These are phyloP conservation scores for Fonsecaea pugnacius DNA, from an alignment of 2,329 filamentous ascomycete genomes.

Conservation along the genomic window DNA sequence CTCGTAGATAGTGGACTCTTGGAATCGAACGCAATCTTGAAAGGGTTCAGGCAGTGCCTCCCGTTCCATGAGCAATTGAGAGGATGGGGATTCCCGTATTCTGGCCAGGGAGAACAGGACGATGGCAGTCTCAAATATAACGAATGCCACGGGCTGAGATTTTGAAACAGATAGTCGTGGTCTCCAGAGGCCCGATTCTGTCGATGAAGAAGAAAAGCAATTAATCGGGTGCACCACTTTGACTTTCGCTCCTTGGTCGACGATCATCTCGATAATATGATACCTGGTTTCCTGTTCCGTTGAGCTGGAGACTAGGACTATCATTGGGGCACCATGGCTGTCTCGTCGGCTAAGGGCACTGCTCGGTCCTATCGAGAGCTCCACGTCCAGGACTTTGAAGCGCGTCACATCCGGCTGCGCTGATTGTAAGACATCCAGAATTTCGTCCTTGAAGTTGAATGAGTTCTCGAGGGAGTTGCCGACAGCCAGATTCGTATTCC, in stretches of 20 bases:
- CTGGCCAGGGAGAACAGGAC: slow-evolving; percentile 74
- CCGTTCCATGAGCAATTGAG: slow-evolving; percentile 72
- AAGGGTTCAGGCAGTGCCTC: slow-evolving; percentile 69
- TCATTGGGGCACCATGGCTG: slow-evolving; percentile 50
- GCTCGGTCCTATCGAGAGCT: slow-evolving; percentile 36
- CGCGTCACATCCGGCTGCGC: slow-evolving; percentile 48
- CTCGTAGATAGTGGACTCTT: slow-evolving; percentile 55
- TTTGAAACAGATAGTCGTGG: slow-evolving; percentile 77
- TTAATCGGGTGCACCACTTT: slow-evolving; percentile 71
- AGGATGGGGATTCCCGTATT: slow-evolving; percentile 71
- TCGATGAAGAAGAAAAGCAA: slow-evolving; percentile 62
- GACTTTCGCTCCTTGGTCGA: slow-evolving; percentile 62
- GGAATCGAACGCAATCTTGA: slow-evolving; percentile 85
- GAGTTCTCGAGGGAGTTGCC: slow-evolving; percentile 76
- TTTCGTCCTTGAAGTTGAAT: slow-evolving; percentile 68
- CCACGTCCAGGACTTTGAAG: slow-evolving; percentile 73
- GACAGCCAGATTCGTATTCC: slow-evolving; percentile 87
- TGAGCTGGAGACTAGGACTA: slow-evolving; percentile 65
- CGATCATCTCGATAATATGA: slow-evolving; percentile 71
- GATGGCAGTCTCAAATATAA: slow-evolving; percentile 78
- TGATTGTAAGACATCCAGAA: slow-evolving; percentile 61
- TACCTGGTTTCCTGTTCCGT: slow-evolving; percentile 65
- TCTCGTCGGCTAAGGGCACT: slow-evolving; percentile 47
- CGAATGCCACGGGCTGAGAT: slow-evolving; percentile 77
- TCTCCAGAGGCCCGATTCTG: slow-evolving; percentile 48